Conservation (phyloP, 352 stramenopile species). For the Phytophthora sp. region DNA sequence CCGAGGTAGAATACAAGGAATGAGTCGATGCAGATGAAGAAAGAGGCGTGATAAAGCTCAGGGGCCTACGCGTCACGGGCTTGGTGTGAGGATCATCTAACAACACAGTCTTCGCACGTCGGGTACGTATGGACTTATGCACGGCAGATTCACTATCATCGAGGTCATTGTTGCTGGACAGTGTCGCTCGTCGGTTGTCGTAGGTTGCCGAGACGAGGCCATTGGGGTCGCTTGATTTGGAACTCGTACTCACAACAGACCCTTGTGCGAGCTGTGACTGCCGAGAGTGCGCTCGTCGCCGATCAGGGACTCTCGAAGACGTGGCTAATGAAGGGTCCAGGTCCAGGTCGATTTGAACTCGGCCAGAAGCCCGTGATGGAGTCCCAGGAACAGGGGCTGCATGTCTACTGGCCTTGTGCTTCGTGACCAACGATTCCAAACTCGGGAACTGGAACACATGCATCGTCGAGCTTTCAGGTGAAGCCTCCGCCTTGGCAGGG, state of each 20-base stretch:
- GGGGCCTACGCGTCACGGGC: conserved; percentile 5
- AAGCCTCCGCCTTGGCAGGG: not conserved
- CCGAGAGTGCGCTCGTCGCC: conserved; percentile 20
- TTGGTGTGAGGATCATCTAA: conserved; percentile 34
- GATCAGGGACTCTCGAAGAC: conserved; percentile 9
- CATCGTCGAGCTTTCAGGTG: conserved; percentile 8
- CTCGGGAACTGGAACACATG: conserved; percentile 36
- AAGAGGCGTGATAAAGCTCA: conserved; percentile 27
- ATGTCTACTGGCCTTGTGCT: conserved; percentile 17
- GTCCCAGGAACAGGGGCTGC: conserved; percentile 4
- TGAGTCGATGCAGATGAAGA: conserved; percentile 11
- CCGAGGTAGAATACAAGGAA: conserved; percentile 16
- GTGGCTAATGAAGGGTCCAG: conserved; percentile 32
- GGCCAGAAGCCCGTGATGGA: conserved; percentile 4
- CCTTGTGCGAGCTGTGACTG: conserved; percentile 29
- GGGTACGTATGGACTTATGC: conserved; percentile 25
- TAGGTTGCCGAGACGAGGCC: conserved; percentile 6
- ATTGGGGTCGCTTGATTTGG: conserved; percentile 15
- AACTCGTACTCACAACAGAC: conserved; percentile 11
- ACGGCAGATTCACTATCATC: conserved; percentile 33
- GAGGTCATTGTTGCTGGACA: conserved; percentile 14
- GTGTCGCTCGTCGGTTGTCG: conserved; percentile 16
- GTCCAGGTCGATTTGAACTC: conserved; percentile 32
- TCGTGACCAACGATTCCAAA: conserved; percentile 26
- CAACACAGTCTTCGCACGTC: conserved; percentile 49